Base-by-base conservation (phyloP, 345 rosid genomes). In the Citrus medica region DNA sequence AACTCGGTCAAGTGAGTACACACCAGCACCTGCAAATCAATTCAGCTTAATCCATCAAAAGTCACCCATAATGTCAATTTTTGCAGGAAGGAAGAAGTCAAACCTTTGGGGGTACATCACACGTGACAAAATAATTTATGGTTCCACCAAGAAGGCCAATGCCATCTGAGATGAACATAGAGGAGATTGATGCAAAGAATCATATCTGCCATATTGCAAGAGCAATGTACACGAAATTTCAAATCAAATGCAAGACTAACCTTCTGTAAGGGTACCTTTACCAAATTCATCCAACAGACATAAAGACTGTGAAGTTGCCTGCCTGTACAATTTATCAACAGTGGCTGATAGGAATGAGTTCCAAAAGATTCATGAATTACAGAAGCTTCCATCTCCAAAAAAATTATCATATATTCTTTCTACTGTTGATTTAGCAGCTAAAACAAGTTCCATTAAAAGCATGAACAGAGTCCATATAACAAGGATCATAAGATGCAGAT, bases 211-310 rank as follows among this genome's bases (percentile, higher is more conserved):
- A 13, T 21, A 61, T 32, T 19, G n/a, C 30, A 42, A 24, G 30
- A 68, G 33, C 59, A 63, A 37, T 40, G 48, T 22, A 38, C 38
- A 32, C 32, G 53, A 37, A 14, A 38, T 53, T 48, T 46, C 58
- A 74, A 66, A 66, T 4, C 75, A 40, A 22, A 42, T 60, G 80
- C 69, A 77, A 73, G 38, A 74, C 86, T 75, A 78, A 94, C 99
- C 99, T 93, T 95, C 97, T 70, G 92, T 88, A n/a, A 95, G 95
- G 79, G 99, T 93, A 64, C 99, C 99, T 92, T 95, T 95, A 79
- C 99, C 99, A 87, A 95, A 95, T 85, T 95, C 99, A 79, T 95
- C 99, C 85, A 95, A 69, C 76, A 95, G 87, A 81, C 98, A 95
- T 78, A 95, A 84, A 58, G 99, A 95, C 83, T 83, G 86, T 73